These are phyloP conservation scores for Botrytis aclada DNA, from an alignment of 2,329 filamentous ascomycete species.

Conservation along the genomic window DNA sequence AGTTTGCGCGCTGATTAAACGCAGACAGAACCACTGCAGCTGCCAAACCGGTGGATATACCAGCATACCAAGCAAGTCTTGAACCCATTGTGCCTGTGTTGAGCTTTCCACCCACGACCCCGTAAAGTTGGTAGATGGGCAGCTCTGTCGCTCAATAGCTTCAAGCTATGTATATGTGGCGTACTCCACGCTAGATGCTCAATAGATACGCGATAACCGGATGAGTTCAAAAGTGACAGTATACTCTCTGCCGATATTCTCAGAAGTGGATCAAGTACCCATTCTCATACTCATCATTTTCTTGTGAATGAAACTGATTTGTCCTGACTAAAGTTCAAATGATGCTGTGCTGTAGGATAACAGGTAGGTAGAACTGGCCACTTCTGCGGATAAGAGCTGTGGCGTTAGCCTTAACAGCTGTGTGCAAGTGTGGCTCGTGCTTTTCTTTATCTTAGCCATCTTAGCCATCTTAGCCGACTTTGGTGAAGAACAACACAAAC, in stretches of 20 bases:
- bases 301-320: background rate
- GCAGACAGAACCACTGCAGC: conserved; percentile 82
- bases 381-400: conserved; percentile 14
- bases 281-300: background rate
- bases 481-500: background rate
- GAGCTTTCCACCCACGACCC: background rate
- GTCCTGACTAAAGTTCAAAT: background rate
- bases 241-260: background rate
- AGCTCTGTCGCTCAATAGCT: background rate
- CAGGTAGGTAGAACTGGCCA: conserved; percentile 16
- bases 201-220: background rate
- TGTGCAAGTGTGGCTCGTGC: conserved; percentile 11
- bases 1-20: conserved; percentile 93
- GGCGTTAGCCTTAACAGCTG: background rate
- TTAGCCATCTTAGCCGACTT: background rate
- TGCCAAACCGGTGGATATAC: conserved; percentile 76
- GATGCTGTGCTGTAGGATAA: background rate
- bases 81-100: conserved; percentile 26
- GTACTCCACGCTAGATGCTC: background rate
- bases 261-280: background rate
- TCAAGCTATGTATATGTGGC: background rate
- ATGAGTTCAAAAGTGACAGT: background rate
- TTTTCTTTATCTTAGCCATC: conserved; percentile 1
- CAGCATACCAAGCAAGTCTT: conserved; percentile 49
- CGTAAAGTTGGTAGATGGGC: background rate